phyloP scores from a whole-genome alignment of 2,329 filamentous ascomycete species.

The Aspergillus aculeatus region DNA sequence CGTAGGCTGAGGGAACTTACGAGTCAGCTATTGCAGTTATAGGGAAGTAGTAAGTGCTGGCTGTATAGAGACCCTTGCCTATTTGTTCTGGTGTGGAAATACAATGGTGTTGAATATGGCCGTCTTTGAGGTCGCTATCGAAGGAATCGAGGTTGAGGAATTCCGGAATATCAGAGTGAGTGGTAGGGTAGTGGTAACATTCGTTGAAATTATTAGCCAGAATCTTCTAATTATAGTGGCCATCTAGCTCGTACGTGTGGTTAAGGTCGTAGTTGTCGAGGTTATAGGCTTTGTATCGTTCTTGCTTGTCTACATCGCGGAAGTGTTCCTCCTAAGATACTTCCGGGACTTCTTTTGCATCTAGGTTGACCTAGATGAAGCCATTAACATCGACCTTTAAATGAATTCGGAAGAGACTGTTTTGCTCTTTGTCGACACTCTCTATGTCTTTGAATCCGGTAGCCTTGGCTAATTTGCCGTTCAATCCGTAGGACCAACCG shows the following conservation, averaged over 20 bases:
- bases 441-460: constrained; percentile 56
- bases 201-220: constrained; percentile 64
- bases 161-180: constrained; percentile 23
- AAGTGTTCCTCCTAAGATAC: constrained; percentile 56
- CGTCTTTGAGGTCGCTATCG: constrained; percentile 48
- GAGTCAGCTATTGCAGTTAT: constrained; percentile 35
- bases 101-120: constrained; percentile 52
- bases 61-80: constrained; percentile 41
- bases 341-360: constrained; percentile 47
- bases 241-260: constrained; percentile 58
- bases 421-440: constrained; percentile 56
- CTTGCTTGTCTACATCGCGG: constrained; percentile 47
- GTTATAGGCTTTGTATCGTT: constrained; percentile 48
- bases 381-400: constrained; percentile 54
- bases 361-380: constrained; percentile 61
- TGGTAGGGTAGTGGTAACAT: constrained; percentile 28
- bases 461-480: constrained; percentile 59
- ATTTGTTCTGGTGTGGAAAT: constrained; percentile 50
- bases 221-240: constrained; percentile 61
- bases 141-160: constrained; percentile 58
- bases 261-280: constrained; percentile 58
- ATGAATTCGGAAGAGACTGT: constrained; percentile 56
- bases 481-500: constrained; percentile 60
- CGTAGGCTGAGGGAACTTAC: constrained; percentile 35
- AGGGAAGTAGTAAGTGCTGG: constrained; percentile 38